Conservation (phyloP, 176 grass and related monocot species). For the Oryza rufipogon region DNA sequence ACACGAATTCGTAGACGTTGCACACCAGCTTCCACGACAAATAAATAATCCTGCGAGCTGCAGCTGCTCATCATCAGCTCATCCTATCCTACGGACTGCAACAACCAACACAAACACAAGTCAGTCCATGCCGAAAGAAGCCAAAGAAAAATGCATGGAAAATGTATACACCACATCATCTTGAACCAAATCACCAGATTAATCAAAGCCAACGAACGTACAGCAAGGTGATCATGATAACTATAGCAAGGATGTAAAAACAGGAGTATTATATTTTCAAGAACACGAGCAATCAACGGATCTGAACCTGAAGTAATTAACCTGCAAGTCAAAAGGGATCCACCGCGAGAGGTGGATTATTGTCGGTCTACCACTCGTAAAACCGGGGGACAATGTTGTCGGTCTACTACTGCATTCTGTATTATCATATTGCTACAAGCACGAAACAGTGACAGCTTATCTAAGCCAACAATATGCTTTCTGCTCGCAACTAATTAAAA, state of each 20-base stretch:
- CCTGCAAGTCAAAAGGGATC: slow-evolving; percentile 18
- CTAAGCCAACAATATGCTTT: slow-evolving; percentile 25
- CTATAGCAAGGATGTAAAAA: background rate
- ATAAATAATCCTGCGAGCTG: background rate
- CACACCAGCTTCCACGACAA: too few relatives aligned
- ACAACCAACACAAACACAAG: background rate
- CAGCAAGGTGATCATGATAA: background rate
- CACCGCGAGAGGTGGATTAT: background rate
- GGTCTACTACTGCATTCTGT: background rate
- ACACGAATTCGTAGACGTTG: too few relatives aligned
- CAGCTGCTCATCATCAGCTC: background rate
- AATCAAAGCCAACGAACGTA: background rate
- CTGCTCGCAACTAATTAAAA: slow-evolving; percentile 25
- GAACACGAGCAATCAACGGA: background rate
- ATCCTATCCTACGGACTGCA: background rate
- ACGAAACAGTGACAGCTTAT: slow-evolving; percentile 35
- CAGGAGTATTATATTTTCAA: background rate
- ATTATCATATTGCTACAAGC: slow-evolving; percentile 22
- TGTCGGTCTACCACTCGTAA: background rate
- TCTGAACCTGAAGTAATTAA: slow-evolving; percentile 4
- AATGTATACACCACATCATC: background rate
- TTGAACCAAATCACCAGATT: background rate
- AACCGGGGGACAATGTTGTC: background rate
- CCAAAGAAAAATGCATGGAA: background rate
- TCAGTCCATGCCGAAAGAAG: background rate